A percentile compares a stretch with the other conserved stretches of the same genome.
Conservation (phyloP, 2,329 filamentous ascomycete species). For the Apiospora saccharicola region DNA sequence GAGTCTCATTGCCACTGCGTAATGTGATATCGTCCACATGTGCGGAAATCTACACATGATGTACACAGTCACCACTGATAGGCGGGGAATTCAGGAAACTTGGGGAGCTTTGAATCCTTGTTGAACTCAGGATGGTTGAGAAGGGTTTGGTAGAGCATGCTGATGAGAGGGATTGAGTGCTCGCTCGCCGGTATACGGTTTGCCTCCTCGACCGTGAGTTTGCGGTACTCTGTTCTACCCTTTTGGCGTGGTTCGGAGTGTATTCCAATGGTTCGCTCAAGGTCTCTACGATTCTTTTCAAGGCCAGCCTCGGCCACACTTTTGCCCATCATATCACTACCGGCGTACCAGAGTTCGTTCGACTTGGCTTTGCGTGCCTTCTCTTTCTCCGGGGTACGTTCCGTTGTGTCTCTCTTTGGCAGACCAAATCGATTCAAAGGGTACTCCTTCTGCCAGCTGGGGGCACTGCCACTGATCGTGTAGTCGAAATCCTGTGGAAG, state of each 20-base stretch:
- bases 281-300: slow-evolving; percentile 41
- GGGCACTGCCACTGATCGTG: slow-evolving; percentile 27
- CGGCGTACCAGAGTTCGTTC: slow-evolving; percentile 49
- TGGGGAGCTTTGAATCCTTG: slow-evolving; percentile 30
- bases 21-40: neutral
- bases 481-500: slow-evolving; percentile 42
- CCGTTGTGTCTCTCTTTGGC: slow-evolving; percentile 26
- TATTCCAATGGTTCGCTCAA: slow-evolving; percentile 44
- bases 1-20: neutral
- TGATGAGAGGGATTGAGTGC: slow-evolving; percentile 51
- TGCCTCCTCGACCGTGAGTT: slow-evolving; percentile 47
- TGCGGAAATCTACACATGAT: neutral
- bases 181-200: slow-evolving; percentile 47
- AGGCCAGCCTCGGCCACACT: slow-evolving; percentile 39
- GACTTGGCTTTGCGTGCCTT: slow-evolving; percentile 39
- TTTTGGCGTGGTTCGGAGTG: slow-evolving; percentile 44
- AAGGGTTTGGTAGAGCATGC: slow-evolving; percentile 47
- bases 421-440: slow-evolving; percentile 30
- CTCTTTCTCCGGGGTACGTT: slow-evolving; percentile 35
- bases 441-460: slow-evolving; percentile 37
- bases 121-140: slow-evolving; percentile 32
- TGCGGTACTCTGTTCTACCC: slow-evolving; percentile 35
- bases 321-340: slow-evolving; percentile 46
- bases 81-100: slow-evolving; percentile 19
- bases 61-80: neutral